These are phyloP conservation scores for Diaporthe amygdali DNA, from an alignment of 2,329 filamentous ascomycete species.

Conservation along the genomic window DNA sequence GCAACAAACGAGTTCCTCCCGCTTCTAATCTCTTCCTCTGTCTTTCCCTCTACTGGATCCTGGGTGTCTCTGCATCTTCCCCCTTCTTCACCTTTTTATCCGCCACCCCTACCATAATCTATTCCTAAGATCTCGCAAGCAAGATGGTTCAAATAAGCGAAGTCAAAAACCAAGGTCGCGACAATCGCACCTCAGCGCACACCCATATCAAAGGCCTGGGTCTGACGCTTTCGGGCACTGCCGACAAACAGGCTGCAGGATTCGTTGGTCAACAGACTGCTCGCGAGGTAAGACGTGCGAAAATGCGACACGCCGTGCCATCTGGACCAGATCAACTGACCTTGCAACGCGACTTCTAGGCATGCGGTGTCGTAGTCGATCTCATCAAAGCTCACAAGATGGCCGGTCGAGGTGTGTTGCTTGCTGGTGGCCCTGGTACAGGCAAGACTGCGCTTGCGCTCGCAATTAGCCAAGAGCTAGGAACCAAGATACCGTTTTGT, in stretches of 20 bases:
- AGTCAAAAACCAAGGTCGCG: constrained; percentile 91
- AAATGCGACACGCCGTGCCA: background rate
- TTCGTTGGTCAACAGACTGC: constrained; percentile 90
- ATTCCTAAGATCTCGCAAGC: constrained; percentile 33
- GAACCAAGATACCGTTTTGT: constrained; percentile 98
- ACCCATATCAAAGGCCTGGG: constrained; percentile 98
- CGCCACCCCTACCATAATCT: background rate
- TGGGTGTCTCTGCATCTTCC: background rate
- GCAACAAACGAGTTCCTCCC: constrained; percentile 19
- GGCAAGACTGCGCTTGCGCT: constrained; percentile 97
- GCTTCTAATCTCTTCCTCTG: background rate
- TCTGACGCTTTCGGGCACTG: constrained; percentile 81
- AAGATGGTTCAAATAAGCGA: constrained; percentile 90
- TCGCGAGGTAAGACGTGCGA: constrained; percentile 71
- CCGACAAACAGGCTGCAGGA: constrained; percentile 78
- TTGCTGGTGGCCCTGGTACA: constrained; percentile 93
- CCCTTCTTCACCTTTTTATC: background rate
- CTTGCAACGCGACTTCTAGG: constrained; percentile 55
- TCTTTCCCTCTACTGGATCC: background rate
- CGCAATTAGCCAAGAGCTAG: constrained; percentile 94
- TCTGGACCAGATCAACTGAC: background rate
- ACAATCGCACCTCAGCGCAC: constrained; percentile 94
- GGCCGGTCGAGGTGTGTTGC: constrained; percentile 90
- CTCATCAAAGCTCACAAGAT: constrained; percentile 97
- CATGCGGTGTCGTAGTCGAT: constrained; percentile 94